Evolutionary conservation across 768 basidiomycete species (phyloP), one percentile per base, ranked within the genome.

Genomic region (Coprinellus micaceus): DNA sequence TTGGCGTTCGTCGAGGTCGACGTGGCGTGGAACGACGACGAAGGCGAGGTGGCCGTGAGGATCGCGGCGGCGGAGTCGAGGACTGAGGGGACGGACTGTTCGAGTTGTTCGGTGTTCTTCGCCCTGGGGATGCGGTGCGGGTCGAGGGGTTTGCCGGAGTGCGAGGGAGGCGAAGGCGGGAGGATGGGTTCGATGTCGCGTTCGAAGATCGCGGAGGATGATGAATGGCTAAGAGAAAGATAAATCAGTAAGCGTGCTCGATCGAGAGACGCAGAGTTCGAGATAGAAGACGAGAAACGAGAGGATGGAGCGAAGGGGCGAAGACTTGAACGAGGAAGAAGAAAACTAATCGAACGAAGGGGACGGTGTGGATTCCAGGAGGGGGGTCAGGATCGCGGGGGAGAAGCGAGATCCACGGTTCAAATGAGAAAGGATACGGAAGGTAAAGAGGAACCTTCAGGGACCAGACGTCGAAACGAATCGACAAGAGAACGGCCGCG

Each of bases 161-260:
- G 53, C 63, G 61, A 54, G 52, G 66, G 67, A 3, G 50, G 71
- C 22, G 70, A 69, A 48, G 71, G 67, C 61, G 76, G 75, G 62
- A 68, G 73, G 63, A 71, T 69, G 50, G 86, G 86, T 61, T 94
- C 92, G 60, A 95, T 92, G 67, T 95, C 92, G 33, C 92, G 84
- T 71, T 95, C 92, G 58, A 95, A 95, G 56, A 94, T 95, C 36
- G 92, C 91, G 0, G 91, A 93, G 0, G 89, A 90, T 0, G 89
- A 90, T 0, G 90, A 93, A 63, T 89, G 80, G 1, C 77, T 78
- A 60, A 6, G 44, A 13, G 24, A 17, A 58, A 22, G 33, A 13
- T 6, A 33, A 6, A 13, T 33, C 33, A 33, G 33, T 33, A 39
- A 40, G 45, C 57, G 25, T 53, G 13, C 33, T 33, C 7, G 33